phyloP scores from a whole-genome alignment of 371 early-diverging fungal species.

The Mortierella sp. region DNA sequence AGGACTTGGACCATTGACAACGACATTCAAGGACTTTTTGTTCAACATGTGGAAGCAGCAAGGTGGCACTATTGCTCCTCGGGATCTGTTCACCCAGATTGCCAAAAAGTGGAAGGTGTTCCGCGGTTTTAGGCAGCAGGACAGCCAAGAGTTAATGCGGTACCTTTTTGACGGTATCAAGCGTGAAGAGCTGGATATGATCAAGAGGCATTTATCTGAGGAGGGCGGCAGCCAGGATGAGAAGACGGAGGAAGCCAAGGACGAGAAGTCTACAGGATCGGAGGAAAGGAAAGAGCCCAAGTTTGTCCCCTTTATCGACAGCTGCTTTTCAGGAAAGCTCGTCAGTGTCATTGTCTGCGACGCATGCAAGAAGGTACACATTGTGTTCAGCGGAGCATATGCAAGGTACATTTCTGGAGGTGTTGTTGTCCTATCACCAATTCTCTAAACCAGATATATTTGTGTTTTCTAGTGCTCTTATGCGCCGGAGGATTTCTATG shows the following conservation, averaged over 20 bases:
- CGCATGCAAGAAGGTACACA: constrained; percentile 65
- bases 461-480: constrained; percentile 40
- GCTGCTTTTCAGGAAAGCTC: constrained; percentile 75
- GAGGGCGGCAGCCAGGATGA: constrained; percentile 28
- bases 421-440: neutral
- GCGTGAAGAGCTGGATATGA: constrained; percentile 63
- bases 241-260: constrained; percentile 43
- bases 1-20: constrained; percentile 50
- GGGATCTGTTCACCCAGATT: constrained; percentile 64
- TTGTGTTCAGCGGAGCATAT: neutral
- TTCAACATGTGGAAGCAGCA: constrained; percentile 55
- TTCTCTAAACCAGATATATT: neutral
- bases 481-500: constrained; percentile 42
- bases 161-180: constrained; percentile 70
- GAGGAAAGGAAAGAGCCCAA: constrained; percentile 29
- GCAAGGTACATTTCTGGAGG: neutral
- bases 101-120: constrained; percentile 67
- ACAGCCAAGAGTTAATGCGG: constrained; percentile 76
- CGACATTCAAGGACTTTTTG: constrained; percentile 47
- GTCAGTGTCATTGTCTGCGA: constrained; percentile 73
- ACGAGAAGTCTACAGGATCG: neutral
- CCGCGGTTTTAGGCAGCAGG: constrained; percentile 70
- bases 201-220: constrained; percentile 24
- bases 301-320: constrained; percentile 70
- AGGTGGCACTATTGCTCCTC: constrained; percentile 61